These are phyloP conservation scores for Entonaema liquescens DNA, from an alignment of 495 filamentous ascomycete genomes.

Conservation along the genomic window DNA sequence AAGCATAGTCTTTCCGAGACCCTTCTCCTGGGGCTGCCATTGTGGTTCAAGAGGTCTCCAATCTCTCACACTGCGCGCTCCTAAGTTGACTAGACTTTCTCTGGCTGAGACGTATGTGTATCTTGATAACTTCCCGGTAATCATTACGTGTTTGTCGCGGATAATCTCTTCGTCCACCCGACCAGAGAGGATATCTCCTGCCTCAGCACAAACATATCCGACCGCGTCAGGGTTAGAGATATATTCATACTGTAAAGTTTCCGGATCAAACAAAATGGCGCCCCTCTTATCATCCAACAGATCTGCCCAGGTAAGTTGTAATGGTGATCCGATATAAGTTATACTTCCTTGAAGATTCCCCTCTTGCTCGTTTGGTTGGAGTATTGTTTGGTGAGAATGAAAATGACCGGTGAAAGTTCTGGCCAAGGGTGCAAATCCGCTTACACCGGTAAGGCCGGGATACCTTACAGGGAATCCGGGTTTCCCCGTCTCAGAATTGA, in stretches of 20 bases:
- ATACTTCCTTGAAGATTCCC: constrained; percentile 33
- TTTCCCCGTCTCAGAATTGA: constrained; percentile 19
- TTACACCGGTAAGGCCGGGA: constrained; percentile 42
- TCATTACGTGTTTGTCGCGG: constrained; percentile 44
- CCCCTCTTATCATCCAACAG: constrained; percentile 43
- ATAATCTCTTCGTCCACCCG: constrained; percentile 22
- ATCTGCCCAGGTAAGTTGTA: constrained; percentile 47
- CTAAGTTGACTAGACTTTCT: constrained; percentile 39
- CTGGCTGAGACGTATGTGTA: constrained; percentile 41
- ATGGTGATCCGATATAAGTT: constrained; percentile 44
- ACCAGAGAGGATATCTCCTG: constrained; percentile 32
- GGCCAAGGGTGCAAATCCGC: constrained; percentile 41
- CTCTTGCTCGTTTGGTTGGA: constrained; percentile 21
- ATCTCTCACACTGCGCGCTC: constrained; percentile 43
- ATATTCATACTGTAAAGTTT: constrained; percentile 41
- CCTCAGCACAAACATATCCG: constrained; percentile 35
- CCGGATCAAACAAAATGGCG: constrained; percentile 43
- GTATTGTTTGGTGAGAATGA: constrained; percentile 46
- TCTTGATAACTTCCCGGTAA: constrained; percentile 38
- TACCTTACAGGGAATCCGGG: constrained; percentile 32
- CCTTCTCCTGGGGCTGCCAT: not conserved
- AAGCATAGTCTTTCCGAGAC: constrained; percentile 23
- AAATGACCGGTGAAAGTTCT: constrained; percentile 50
- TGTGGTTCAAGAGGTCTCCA: constrained; percentile 26
- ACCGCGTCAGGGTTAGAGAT: constrained; percentile 43